Base-by-base conservation (phyloP, 1,139 yeast genomes). In the Saccharomyces hybrid region DNA sequence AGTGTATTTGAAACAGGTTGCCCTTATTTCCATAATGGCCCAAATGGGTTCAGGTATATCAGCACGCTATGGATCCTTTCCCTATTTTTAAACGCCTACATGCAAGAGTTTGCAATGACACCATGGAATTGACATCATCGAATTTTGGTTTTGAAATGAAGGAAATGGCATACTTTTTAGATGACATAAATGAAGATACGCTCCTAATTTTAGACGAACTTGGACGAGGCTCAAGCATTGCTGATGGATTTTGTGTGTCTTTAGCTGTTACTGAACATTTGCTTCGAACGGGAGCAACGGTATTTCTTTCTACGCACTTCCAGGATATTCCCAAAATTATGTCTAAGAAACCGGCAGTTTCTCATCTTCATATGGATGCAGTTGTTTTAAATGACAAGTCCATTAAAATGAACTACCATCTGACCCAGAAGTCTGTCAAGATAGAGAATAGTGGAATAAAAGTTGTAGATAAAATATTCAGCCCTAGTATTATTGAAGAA, bases 31-130 rank as follows among this genome's bases (percentile, higher is more conserved):
- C 2, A 71, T 78, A 4, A 70, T 78, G 75, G 74, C 78, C 0
- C 81, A 78, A 59, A 74, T 76, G 52, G 81, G 81, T 0, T 71
- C 75, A 12, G 74, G 67, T 38, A 65, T 78, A 0, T 80, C 81
- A 0, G 78, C 79, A 7, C 73, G 70, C 26, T 71, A 65, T 59
- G 79, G 75, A 0, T 64, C 60, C 60, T 11, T 56, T 76, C 12
- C 76, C 72, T 9, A 64, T 77, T 4, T 74, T 68, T 55, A 64
- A 65, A 3, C 69, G 71, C 4, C 55, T 78, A 4, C 75, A 72
- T 52, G 73, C 79, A 0, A 66, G 78, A 32, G 64, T 75, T 3
- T 70, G 77, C 16, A 64, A 65, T 16, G 78, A 74, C 55, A 61
- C 64, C 2, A 56, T 62, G 21, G 75, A 73, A 24, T 56, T 70